Conservation (phyloP, 306 rosid species). For the Hippophae rhamnoides region DNA sequence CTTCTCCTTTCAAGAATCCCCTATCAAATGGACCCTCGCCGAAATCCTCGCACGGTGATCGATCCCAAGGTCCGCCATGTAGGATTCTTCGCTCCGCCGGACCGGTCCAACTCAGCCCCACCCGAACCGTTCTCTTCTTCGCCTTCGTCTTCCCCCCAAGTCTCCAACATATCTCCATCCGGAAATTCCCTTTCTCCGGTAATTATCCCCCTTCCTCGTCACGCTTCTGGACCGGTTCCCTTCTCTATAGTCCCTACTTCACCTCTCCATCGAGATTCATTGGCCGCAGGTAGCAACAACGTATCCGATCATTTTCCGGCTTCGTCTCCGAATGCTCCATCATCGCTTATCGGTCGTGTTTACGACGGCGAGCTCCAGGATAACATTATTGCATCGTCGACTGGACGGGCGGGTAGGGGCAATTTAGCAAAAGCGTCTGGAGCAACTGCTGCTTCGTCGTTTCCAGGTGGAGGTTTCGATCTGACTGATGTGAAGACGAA, state of each 20-base stretch:
- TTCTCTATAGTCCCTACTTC: slow-evolving; percentile 53
- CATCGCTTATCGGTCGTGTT: slow-evolving; percentile 31
- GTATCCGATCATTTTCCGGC: slow-evolving; percentile 37
- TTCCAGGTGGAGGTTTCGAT: slow-evolving; percentile 34
- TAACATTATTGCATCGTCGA: slow-evolving; percentile 23
- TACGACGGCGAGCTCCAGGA: slow-evolving; percentile 46
- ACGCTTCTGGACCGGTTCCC: slow-evolving; percentile 26
- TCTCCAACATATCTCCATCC: slow-evolving; percentile 24
- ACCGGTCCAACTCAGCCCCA: slow-evolving; percentile 10
- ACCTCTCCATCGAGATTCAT: slow-evolving; percentile 28
- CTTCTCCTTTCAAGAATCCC: too few species aligned
- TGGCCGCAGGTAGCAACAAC: slow-evolving; percentile 49
- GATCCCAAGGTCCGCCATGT: slow-evolving; percentile 73
- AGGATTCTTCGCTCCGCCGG: slow-evolving; percentile 49
- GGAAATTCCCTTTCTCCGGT: slow-evolving; percentile 58
- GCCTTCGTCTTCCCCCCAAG: slow-evolving; percentile 33
- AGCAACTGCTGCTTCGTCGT: slow-evolving; percentile 33
- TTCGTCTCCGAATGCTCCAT: slow-evolving; percentile 39
- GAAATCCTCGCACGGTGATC: slow-evolving; percentile 32
- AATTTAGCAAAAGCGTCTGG: slow-evolving; percentile 27
- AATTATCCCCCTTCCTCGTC: slow-evolving; percentile 59
- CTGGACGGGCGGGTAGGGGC: slow-evolving; percentile 30
- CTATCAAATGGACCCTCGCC: slow-evolving; percentile 51
- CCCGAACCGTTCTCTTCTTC: slow-evolving; percentile 23
- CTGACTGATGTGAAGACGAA: slow-evolving; percentile 18